These are phyloP conservation scores for Mallotus repandus DNA, from an alignment of 441 rosid species.

Conservation along the genomic window DNA sequence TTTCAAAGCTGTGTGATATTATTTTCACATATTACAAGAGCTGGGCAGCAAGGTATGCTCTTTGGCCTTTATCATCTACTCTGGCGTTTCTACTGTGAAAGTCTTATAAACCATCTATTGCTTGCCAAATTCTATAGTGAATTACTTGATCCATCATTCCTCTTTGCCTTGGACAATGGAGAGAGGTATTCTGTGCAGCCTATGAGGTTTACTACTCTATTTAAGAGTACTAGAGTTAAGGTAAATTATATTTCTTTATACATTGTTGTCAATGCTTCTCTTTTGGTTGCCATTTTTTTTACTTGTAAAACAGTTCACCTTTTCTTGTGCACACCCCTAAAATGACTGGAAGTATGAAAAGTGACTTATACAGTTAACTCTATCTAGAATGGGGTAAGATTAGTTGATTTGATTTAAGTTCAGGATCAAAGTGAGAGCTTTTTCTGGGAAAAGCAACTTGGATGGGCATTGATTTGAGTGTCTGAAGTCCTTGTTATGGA, in stretches of 20 bases:
- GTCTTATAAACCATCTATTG: constrained; percentile 29
- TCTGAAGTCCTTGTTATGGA: constrained; percentile 21
- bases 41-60: constrained; percentile 94
- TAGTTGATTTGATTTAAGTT: not conserved
- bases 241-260: constrained; percentile 36
- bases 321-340: not conserved
- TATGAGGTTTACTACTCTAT: constrained; percentile 80
- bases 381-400: not conserved
- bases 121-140: constrained; percentile 55
- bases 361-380: not conserved
- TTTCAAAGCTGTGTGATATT: constrained; percentile 78
- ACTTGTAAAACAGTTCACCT: not conserved
- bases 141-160: constrained; percentile 97
- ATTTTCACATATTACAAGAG: constrained; percentile 96
- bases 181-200: constrained; percentile 91
- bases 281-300: not conserved
- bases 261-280: not conserved
- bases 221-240: constrained; percentile 97
- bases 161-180: constrained; percentile 93
- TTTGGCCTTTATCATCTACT: constrained; percentile 22
- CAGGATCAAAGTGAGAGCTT: not conserved
- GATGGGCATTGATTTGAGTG: not conserved
- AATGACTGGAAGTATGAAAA: not conserved
- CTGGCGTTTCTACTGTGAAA: constrained; percentile 4
- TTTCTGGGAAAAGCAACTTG: not conserved